phyloP scores from a whole-genome alignment of 768 basidiomycete species.

The Tulasnella sp. region DNA sequence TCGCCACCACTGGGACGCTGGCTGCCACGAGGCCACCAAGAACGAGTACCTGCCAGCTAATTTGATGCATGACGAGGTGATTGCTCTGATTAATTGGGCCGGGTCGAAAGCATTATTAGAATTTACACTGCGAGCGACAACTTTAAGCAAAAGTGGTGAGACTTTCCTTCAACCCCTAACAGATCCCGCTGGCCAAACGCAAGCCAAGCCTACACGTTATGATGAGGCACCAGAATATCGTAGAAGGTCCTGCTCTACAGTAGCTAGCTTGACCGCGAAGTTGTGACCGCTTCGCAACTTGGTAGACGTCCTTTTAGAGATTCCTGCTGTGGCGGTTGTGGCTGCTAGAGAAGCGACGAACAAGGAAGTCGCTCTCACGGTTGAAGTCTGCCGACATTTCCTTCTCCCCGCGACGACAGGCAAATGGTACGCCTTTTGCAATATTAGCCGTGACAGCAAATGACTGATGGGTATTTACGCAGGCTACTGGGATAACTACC shows the following conservation, averaged over 20 bases:
- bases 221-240: neutral
- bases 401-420: neutral
- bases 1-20: slow-evolving; percentile 18
- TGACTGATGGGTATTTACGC: slow-evolving; percentile 34
- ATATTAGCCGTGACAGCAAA: neutral
- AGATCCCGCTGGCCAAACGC: neutral
- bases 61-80: neutral
- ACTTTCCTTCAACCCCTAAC: neutral
- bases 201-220: neutral
- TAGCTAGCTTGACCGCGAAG: neutral
- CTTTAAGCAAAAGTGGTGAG: neutral
- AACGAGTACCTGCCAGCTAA: neutral
- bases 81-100: too few relatives aligned
- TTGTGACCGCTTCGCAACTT: too few relatives aligned
- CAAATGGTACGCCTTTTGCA: neutral
- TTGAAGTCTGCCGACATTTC: neutral
- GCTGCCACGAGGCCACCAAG: slow-evolving; percentile 10
- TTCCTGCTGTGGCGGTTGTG: neutral
- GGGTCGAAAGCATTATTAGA: neutral
- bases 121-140: neutral
- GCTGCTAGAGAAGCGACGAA: neutral
- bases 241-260: neutral
- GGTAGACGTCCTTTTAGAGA: too few relatives aligned
- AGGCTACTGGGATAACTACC: slow-evolving; percentile 51
- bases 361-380: neutral